Evolutionary conservation across 768 basidiomycete species (phyloP), one percentile per base, ranked within the genome.

Genomic region (Termitomyces sp.): DNA sequence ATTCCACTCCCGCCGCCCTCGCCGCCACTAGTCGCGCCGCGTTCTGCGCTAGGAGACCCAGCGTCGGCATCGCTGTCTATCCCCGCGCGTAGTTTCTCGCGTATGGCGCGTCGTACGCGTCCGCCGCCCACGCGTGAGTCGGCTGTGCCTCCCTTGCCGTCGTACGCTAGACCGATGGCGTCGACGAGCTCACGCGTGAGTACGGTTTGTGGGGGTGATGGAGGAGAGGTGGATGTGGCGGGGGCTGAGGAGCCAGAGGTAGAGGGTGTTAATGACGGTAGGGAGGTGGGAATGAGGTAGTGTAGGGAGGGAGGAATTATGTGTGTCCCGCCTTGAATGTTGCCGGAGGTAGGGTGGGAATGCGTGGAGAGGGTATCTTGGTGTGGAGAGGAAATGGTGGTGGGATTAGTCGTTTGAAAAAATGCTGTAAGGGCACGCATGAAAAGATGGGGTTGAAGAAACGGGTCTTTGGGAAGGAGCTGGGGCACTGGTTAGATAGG

Each of bases 381-480:
- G 55, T 51, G 36, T 59, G 37, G 31, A 45, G 33, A 66, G 50
- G 36, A 27, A 3, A 42, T 37, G 20, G 46, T 22, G 27, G 41
- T 37, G 33, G 62, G 59, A 15, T 64, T 61, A 42, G 71, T 58
- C 42, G 71, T 62, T 16, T 71, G 67, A 31, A 71, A 53, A 58
- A 78, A 79, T 18, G 72, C 68, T 47, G 64, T 68, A 6, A 93
- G 73, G 1, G 81, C 80, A 27, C 73, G 69, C 22, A 80, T 66
- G 60, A 93, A 88, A 9, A 73, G 73, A 42, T 80, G 68, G 0
- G 89, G 88, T 58, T 90, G 81, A 47, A 89, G 73, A 66, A 94
- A 92, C 1, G 92, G 91, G 69, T 93, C 92, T 68, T 86, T 87
- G 2, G 91, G 87, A 39, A 86, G 73, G 48, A 69, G 59, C 67